Evolutionary conservation across 306 rosid species (phyloP).

Genomic region (Vicia faba): DNA sequence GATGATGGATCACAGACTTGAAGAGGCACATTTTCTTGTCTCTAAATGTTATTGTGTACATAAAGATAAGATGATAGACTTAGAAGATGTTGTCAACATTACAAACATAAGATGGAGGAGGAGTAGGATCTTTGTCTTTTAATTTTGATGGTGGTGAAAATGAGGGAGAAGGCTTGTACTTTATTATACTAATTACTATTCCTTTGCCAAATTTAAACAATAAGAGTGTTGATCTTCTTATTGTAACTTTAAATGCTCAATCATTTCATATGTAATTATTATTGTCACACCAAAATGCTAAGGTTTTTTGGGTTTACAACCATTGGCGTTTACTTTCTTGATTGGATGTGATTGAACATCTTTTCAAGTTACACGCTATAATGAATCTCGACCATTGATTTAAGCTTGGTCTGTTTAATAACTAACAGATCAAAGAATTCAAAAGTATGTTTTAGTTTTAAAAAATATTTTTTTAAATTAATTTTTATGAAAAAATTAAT

Average conservation of each 20-base stretch:
- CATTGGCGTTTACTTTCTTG: constrained; percentile 13
- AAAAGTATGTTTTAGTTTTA: too few relatives aligned
- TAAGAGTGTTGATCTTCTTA: constrained; percentile 47
- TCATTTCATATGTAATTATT: constrained; percentile 4
- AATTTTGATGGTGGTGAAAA: constrained; percentile 30
- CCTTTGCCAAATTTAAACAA: constrained; percentile 58
- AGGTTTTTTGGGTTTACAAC: neutral
- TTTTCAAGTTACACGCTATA: neutral
- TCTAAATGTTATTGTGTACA: constrained; percentile 64
- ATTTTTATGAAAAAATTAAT: too few relatives aligned
- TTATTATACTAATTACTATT: constrained; percentile 36
- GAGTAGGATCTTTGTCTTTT: constrained; percentile 25
- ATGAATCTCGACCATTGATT: too few relatives aligned
- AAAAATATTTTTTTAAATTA: too few relatives aligned
- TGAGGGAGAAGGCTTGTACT: constrained; percentile 43
- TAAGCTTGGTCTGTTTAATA: too few relatives aligned
- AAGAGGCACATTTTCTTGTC: constrained; percentile 49
- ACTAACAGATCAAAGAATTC: too few relatives aligned
- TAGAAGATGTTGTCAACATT: constrained; percentile 35
- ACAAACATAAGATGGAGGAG: constrained; percentile 31
- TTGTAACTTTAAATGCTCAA: constrained; percentile 27
- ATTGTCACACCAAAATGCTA: constrained; percentile 15
- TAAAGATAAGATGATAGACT: constrained; percentile 44
- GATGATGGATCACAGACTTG: constrained; percentile 55
- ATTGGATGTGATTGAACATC: constrained; percentile 22